Conservation (phyloP, 2,329 filamentous ascomycete species). For the Diaporthe sp. region DNA sequence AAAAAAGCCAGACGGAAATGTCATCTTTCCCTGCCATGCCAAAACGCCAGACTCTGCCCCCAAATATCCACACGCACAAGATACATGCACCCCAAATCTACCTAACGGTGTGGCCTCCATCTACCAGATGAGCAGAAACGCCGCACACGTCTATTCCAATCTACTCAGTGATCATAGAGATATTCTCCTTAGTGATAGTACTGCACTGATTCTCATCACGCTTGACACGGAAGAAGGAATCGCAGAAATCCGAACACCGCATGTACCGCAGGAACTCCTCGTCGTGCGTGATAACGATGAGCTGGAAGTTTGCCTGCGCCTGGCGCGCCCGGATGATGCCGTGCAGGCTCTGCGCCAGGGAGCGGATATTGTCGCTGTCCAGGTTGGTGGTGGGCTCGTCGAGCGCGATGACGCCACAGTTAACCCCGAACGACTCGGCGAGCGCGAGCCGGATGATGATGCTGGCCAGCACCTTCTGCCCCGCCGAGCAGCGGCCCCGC, state of each 20-base stretch:
- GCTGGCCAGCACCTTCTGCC: conserved; percentile 94
- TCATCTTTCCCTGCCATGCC: neutral
- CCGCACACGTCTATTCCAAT: neutral
- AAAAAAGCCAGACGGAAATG: conserved; percentile 8
- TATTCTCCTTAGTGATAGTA: conserved; percentile 78
- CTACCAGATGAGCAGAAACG: neutral
- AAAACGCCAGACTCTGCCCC: neutral
- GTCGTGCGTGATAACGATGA: conserved; percentile 98
- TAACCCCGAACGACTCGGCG: conserved; percentile 95
- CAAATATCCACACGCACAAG: neutral
- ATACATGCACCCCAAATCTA: neutral
- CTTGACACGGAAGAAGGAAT: conserved; percentile 89
- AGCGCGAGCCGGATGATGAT: conserved; percentile 98
- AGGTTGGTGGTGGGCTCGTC: conserved; percentile 99
- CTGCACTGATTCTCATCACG: conserved; percentile 89
- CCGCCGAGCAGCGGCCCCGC: conserved; percentile 95
- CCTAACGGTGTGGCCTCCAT: neutral
- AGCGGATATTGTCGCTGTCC: conserved; percentile 93
- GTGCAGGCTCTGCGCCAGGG: conserved; percentile 85
- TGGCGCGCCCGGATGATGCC: conserved; percentile 86
- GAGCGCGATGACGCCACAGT: conserved; percentile 94
- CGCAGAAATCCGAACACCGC: conserved; percentile 92
- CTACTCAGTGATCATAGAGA: conserved; percentile 57
- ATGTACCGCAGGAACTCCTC: conserved; percentile 95
- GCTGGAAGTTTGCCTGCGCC: conserved; percentile 93